These are phyloP conservation scores for Acrasis kona DNA, from an alignment of 78 protist species.

Conservation along the genomic window DNA sequence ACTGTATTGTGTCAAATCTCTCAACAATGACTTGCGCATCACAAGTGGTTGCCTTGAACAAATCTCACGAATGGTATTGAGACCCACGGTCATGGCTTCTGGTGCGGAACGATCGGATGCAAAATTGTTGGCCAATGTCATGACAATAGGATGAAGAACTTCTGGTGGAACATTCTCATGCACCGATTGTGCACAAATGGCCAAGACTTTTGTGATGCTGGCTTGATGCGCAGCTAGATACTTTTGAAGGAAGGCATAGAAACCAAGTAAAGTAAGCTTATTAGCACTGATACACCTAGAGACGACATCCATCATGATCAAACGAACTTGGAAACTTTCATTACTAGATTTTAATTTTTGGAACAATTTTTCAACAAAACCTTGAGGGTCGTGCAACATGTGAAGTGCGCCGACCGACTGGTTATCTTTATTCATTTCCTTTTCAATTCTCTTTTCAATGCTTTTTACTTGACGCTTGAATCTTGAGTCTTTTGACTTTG, in stretches of 20 bases:
- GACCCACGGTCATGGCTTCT: constrained; percentile 77
- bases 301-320: constrained; percentile 59
- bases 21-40: constrained; percentile 49
- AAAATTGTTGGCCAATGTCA: constrained; percentile 58
- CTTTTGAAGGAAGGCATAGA: constrained; percentile 66
- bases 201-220: constrained; percentile 58
- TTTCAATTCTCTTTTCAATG: constrained; percentile 1
- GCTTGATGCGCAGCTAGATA: constrained; percentile 74
- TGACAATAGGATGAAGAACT: constrained; percentile 60
- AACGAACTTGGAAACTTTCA: constrained; percentile 54
- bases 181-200: constrained; percentile 67
- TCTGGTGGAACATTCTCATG: constrained; percentile 87
- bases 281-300: constrained; percentile 59
- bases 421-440: neutral
- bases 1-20: constrained; percentile 59
- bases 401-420: constrained; percentile 42
- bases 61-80: constrained; percentile 76
- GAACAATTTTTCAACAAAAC: constrained; percentile 51
- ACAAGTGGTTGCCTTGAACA: constrained; percentile 66
- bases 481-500: neutral
- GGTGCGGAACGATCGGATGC: constrained; percentile 60
- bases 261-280: constrained; percentile 59
- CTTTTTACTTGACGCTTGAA: neutral
- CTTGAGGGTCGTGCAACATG: constrained; percentile 79
- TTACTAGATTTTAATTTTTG: constrained; percentile 30